phyloP scores from a whole-genome alignment of 257 asterid species.

The Linderniella brevidens region DNA sequence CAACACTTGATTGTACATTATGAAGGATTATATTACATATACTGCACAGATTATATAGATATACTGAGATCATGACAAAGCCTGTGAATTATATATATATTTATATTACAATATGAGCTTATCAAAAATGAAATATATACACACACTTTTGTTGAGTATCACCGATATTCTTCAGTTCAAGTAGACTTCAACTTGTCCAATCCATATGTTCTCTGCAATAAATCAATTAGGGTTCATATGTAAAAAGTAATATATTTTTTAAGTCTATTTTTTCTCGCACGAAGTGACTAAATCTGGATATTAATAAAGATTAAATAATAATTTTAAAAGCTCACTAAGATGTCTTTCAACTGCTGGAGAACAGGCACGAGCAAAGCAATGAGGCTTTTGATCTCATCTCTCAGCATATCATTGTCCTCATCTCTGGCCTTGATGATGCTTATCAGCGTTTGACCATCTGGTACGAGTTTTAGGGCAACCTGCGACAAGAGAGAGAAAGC shows the following conservation, averaged over 20 bases:
- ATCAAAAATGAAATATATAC: too few relatives aligned
- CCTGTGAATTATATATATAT: too few relatives aligned
- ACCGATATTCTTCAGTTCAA: slow-evolving; percentile 13
- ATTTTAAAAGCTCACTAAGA: slow-evolving; percentile 37
- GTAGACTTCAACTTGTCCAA: slow-evolving; percentile 52
- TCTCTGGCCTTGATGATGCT: slow-evolving; percentile 35
- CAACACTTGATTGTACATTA: too few relatives aligned
- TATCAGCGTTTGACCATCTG: slow-evolving; percentile 31
- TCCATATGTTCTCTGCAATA: slow-evolving; percentile 38
- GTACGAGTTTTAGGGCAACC: slow-evolving; percentile 75
- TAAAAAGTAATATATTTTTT: background rate
- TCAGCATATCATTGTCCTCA: slow-evolving; percentile 31
- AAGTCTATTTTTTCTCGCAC: too few relatives aligned
- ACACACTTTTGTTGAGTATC: too few relatives aligned
- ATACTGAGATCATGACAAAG: too few relatives aligned
- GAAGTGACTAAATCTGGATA: too few relatives aligned
- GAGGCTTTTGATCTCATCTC: slow-evolving; percentile 31
- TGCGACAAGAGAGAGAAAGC: slow-evolving; percentile 1
- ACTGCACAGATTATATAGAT: too few relatives aligned
- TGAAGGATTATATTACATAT: too few relatives aligned
- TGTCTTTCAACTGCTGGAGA: slow-evolving; percentile 29
- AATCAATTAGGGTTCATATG: background rate
- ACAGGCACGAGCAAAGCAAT: slow-evolving; percentile 37
- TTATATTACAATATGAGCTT: too few relatives aligned
- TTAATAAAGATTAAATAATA: background rate